Percentiles rank a stretch among this genome's conserved stretches.
Conservation (phyloP, 495 filamentous ascomycete genomes). For the Apodospora peruviana region DNA sequence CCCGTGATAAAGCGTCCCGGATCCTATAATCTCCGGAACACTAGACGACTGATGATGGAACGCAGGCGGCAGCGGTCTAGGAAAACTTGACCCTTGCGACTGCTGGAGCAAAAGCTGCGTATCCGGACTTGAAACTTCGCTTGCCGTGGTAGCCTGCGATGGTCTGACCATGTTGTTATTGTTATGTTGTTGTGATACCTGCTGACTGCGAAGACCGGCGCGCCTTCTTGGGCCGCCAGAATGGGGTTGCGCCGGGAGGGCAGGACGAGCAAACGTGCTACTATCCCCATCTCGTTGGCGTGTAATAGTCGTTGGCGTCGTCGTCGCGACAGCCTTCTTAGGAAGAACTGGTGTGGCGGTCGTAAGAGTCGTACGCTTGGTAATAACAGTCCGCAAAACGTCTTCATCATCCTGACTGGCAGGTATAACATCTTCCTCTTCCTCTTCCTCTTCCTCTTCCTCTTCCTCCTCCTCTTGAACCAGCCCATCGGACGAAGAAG, state of each 20-base stretch:
- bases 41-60: conserved; percentile 8
- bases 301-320: background rate
- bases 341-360: too few relatives aligned
- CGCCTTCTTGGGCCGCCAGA: background rate
- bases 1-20: too few relatives aligned
- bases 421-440: conserved; percentile 26
- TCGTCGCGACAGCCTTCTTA: too few relatives aligned
- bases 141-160: conserved; percentile 44
- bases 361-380: too few relatives aligned
- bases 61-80: conserved; percentile 9
- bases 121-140: conserved; percentile 24
- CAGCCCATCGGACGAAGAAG: background rate
- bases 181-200: conserved; percentile 3
- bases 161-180: conserved; percentile 17
- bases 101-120: background rate
- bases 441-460: background rate
- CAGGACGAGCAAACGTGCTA: background rate
- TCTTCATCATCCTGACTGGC: conserved; percentile 21
- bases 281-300: background rate
- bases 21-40: conserved; percentile 2
- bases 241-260: background rate
- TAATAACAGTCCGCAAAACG: too few relatives aligned
- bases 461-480: background rate
- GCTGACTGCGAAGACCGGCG: background rate
- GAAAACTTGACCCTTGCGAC: conserved; percentile 14